phyloP scores from a whole-genome alignment of 2,329 filamentous ascomycete species.

The Dothistroma pini region DNA sequence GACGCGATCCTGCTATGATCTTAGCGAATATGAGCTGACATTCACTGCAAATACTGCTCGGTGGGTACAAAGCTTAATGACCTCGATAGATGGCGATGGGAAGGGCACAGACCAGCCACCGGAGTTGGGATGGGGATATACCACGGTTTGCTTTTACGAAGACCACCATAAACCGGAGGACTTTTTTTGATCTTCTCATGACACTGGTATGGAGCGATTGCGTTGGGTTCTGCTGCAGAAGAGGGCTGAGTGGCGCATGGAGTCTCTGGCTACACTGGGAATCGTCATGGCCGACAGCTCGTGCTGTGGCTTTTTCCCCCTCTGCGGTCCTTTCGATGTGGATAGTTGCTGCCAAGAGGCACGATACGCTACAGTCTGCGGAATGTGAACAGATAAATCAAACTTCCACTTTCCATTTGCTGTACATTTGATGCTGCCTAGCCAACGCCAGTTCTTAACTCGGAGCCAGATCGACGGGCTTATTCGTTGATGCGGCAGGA shows the following conservation, averaged over 20 bases:
- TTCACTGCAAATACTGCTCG: background rate
- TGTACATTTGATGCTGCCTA: background rate
- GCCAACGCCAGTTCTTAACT: background rate
- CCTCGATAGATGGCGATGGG: background rate
- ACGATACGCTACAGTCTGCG: background rate
- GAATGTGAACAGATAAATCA: background rate
- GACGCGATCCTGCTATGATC: background rate
- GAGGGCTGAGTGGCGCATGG: background rate
- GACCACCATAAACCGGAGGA: background rate
- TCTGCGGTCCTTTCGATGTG: background rate
- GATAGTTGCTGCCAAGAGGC: background rate
- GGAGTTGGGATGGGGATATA: slow-evolving; percentile 14
- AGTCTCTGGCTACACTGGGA: background rate
- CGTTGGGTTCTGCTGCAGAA: background rate
- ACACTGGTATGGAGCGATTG: background rate
- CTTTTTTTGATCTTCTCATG: background rate
- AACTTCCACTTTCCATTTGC: background rate
- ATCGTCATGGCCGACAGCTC: background rate
- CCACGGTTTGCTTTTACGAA: slow-evolving; percentile 7
- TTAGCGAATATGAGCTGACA: background rate
- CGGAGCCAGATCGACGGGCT: background rate
- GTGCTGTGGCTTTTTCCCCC: background rate
- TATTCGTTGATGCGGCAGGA: background rate
- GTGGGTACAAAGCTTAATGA: background rate
- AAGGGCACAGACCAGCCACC: background rate